Evolutionary conservation across 2,329 filamentous ascomycete species (phyloP).

Genomic region (Trichoderma simmonsii): DNA sequence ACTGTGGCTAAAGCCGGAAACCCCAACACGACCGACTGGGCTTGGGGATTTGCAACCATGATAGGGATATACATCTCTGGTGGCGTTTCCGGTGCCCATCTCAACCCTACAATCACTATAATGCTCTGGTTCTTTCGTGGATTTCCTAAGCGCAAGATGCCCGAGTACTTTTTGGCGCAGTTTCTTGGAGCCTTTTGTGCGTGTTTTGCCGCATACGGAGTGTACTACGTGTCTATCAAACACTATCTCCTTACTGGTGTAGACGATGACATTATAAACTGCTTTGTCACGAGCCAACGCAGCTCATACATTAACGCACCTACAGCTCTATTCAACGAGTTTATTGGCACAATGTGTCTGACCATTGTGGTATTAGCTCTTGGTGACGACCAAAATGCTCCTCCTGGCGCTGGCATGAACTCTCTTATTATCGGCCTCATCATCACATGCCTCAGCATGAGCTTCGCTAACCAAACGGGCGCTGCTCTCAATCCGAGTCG

Average conservation of each 20-base stretch:
- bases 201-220: background rate
- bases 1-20: conserved; percentile 3
- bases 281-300: background rate
- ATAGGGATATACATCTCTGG: conserved; percentile 9
- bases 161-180: background rate
- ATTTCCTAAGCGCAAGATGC: conserved; percentile 6
- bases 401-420: background rate
- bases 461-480: background rate
- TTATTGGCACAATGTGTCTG: background rate
- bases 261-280: conserved; percentile 1
- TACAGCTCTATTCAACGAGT: background rate
- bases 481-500: background rate
- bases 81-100: conserved; percentile 1
- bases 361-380: background rate
- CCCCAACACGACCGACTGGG: conserved; percentile 2
- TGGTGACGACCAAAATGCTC: background rate
- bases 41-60: conserved; percentile 8
- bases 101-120: background rate
- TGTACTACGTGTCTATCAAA: conserved; percentile 4
- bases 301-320: background rate
- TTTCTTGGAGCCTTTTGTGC: conserved; percentile 2
- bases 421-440: background rate
- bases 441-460: background rate
- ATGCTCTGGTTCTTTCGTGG: conserved; percentile 5
- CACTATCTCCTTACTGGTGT: background rate